Conservation (phyloP, 2,329 filamentous ascomycete genomes). For the Orbilia blumenaviensis region DNA sequence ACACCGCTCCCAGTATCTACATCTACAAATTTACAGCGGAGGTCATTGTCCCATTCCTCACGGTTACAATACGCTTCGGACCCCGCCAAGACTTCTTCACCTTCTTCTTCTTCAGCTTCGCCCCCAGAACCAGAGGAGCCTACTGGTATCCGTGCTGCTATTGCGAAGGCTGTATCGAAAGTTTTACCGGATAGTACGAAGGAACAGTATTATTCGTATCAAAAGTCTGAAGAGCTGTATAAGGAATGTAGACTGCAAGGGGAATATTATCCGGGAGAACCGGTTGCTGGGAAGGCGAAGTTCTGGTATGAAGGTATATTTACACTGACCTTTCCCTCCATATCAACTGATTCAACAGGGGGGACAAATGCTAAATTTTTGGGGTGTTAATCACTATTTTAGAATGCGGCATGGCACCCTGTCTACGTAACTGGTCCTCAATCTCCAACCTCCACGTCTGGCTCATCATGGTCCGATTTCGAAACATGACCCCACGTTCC, state of each 20-base stretch:
- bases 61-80: not conserved
- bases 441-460: slow-evolving; percentile 97
- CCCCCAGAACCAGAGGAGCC: not conserved
- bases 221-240: slow-evolving; percentile 39
- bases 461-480: slow-evolving; percentile 73
- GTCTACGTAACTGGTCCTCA: slow-evolving; percentile 95
- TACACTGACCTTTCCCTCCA: not conserved
- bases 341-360: too few species aligned
- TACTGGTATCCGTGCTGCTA: not conserved
- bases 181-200: slow-evolving; percentile 41
- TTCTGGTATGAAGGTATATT: slow-evolving; percentile 83
- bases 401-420: slow-evolving; percentile 82
- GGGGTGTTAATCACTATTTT: not conserved
- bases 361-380: not conserved
- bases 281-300: slow-evolving; percentile 77
- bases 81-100: not conserved
- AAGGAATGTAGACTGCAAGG: slow-evolving; percentile 45
- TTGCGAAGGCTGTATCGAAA: slow-evolving; percentile 16
- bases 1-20: slow-evolving; percentile 4
- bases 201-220: slow-evolving; percentile 44
- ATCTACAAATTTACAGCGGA: not conserved
- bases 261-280: slow-evolving; percentile 70
- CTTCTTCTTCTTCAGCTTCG: not conserved
- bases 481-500: slow-evolving; percentile 52
- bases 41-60: not conserved